Base-by-base conservation (phyloP, 2,329 filamentous ascomycete species). In the Paraphoma chrysanthemicola region DNA sequence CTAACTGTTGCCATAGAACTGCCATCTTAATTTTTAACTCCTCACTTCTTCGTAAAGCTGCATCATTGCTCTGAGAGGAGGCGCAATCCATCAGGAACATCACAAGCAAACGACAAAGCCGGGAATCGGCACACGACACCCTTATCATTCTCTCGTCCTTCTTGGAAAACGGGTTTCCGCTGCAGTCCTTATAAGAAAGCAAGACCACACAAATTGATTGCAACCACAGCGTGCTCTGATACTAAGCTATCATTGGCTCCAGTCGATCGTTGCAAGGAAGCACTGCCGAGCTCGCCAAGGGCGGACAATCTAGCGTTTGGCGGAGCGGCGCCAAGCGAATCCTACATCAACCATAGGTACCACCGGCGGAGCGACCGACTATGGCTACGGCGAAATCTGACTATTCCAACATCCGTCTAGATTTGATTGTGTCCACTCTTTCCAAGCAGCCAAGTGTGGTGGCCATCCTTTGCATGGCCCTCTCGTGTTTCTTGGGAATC, bases 291-390 rank as follows among this genome's bases (percentile, higher is more conserved):
- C 38, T 11, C 52, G 48, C 48, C 54, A 17, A 63, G 57, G 55
- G 62, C 62, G 64, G 64, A 65, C 23, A 50, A 31, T 18, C 48
- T 58, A 54, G 30, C 43, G 33, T 53, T 55, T 55, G 55, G 59
- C 61, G 49, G 54, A 56, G 43, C 49, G 62, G 58, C 60, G 62
- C 62, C 64, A 64, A 67, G 64, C 43, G 23, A 52, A 53, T 53
- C 55, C 54, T 52, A 30, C 50, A 48, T 58, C 47, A 54, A 48
- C 16, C 44, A 11, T 10, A 39, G n/a, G 30, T 38, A 17, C n/a
- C 50, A 51, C 54, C 60, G 58, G 62, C 56, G 60, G 60, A 64
- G 47, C 31, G 48, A 33, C 52, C 52, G 29, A 56, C 8, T 59
- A 36, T 10, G 44, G 53, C 48, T 49, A 57, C 44, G 31, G 39